phyloP scores from a whole-genome alignment of 1,284 basidiomycete genomes.

The Meripilus lineatus region DNA sequence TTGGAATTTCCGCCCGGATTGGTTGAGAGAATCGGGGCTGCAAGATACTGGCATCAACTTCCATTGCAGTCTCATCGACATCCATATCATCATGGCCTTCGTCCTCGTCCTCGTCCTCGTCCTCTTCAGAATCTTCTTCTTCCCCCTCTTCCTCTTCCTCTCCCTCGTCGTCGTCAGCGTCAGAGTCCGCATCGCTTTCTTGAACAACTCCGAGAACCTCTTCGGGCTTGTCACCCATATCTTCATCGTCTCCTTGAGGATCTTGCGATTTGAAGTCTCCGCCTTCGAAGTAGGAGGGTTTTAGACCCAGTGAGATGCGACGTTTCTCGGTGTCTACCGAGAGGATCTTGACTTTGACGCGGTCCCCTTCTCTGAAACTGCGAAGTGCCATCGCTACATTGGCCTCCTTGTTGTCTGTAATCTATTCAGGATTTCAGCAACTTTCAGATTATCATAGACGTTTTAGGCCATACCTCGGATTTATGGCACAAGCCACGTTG shows the following conservation, averaged over 20 bases:
- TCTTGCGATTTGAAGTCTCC: slow-evolving; percentile 41
- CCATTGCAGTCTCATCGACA: slow-evolving; percentile 2
- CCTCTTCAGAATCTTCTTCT: slow-evolving; percentile 20
- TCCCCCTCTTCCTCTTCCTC: slow-evolving; percentile 20
- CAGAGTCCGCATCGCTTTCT: slow-evolving; percentile 20
- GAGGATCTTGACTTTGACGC: slow-evolving; percentile 77
- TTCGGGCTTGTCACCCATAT: slow-evolving; percentile 28
- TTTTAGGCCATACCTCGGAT: slow-evolving; percentile 57
- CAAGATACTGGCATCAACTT: background rate
- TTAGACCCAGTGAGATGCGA: slow-evolving; percentile 85
- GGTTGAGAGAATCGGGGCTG: too few species aligned
- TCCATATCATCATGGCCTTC: slow-evolving; percentile 33
- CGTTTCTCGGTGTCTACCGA: slow-evolving; percentile 71
- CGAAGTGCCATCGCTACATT: slow-evolving; percentile 76
- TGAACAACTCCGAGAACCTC: slow-evolving; percentile 25
- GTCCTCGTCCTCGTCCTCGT: slow-evolving; percentile 9
- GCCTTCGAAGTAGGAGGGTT: slow-evolving; percentile 80
- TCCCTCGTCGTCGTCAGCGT: slow-evolving; percentile 20
- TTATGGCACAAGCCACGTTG: slow-evolving; percentile 93
- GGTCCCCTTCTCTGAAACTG: slow-evolving; percentile 84
- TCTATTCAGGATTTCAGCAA: slow-evolving; percentile 33
- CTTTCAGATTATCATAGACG: background rate
- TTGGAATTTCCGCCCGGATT: slow-evolving; percentile 15
- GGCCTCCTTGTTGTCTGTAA: slow-evolving; percentile 80
- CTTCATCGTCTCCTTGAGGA: slow-evolving; percentile 16